These are phyloP conservation scores for Colletotrichum sp. DNA, from an alignment of 2,329 filamentous ascomycete genomes.

Conservation along the genomic window DNA sequence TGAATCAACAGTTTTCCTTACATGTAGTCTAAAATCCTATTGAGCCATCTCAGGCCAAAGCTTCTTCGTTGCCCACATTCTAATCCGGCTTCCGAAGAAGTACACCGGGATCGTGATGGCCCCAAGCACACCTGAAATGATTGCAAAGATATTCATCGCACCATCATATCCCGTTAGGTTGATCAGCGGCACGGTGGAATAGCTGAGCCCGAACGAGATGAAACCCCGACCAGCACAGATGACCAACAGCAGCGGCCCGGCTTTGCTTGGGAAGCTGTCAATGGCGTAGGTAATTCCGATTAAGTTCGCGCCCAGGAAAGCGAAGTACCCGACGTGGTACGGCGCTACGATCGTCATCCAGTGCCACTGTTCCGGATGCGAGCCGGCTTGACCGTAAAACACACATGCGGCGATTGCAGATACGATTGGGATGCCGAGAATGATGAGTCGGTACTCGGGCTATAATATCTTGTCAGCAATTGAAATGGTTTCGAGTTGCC, in stretches of 20 bases:
- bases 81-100: not conserved
- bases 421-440: conserved; percentile 37
- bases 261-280: conserved; percentile 31
- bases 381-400: conserved; percentile 40
- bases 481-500: rapidly evolving
- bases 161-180: conserved; percentile 23
- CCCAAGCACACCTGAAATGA: conserved; percentile 22
- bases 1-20: not conserved
- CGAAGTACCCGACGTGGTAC: conserved; percentile 24
- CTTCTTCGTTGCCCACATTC: conserved; percentile 4
- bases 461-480: conserved; percentile 20
- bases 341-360: conserved; percentile 24
- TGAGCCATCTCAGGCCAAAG: not conserved
- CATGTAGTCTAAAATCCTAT: not conserved
- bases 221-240: conserved; percentile 28
- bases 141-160: conserved; percentile 25
- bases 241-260: conserved; percentile 27
- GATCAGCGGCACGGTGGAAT: conserved; percentile 25
- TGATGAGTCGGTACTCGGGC: conserved; percentile 42
- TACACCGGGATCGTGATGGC: not conserved
- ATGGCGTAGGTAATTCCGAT: conserved; percentile 31
- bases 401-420: conserved; percentile 39
- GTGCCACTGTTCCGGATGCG: conserved; percentile 30
- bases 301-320: conserved; percentile 29
- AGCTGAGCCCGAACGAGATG: conserved; percentile 29